Evolutionary conservation across 1,139 yeast species (phyloP).

Genomic region (Yamadazyma triangularis): DNA sequence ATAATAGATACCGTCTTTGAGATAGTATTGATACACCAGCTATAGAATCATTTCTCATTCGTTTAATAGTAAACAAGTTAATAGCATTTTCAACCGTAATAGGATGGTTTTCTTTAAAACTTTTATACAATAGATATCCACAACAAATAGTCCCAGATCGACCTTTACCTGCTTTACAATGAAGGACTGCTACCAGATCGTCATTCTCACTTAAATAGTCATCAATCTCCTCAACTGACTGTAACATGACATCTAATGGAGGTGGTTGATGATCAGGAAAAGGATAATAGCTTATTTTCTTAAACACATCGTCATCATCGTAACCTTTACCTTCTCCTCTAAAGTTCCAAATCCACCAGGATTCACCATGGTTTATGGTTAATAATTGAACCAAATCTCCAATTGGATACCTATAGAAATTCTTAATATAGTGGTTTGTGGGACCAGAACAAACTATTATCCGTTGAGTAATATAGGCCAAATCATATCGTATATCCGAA

Average conservation of each 20-base stretch:
- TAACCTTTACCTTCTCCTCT: slow-evolving; percentile 58
- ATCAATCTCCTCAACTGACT: slow-evolving; percentile 43
- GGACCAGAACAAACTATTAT: slow-evolving; percentile 77
- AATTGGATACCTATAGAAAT: slow-evolving; percentile 54
- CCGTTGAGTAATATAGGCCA: slow-evolving; percentile 59
- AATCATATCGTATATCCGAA: slow-evolving; percentile 35
- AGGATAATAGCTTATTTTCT: slow-evolving; percentile 38
- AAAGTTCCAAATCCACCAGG: slow-evolving; percentile 76
- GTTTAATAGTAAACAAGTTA: slow-evolving; percentile 44
- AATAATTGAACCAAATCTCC: slow-evolving; percentile 49
- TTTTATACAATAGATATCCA: slow-evolving; percentile 59
- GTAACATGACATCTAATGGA: slow-evolving; percentile 47
- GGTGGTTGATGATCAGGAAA: slow-evolving; percentile 83
- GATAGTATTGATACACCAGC: slow-evolving; percentile 69
- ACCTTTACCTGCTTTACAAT: slow-evolving; percentile 92
- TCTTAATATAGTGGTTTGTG: slow-evolving; percentile 37
- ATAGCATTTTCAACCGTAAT: slow-evolving; percentile 44
- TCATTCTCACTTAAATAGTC: slow-evolving; percentile 26
- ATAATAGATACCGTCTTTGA: slow-evolving; percentile 63
- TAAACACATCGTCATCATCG: slow-evolving; percentile 31
- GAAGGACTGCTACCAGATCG: slow-evolving; percentile 61
- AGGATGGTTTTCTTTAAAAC: slow-evolving; percentile 11
- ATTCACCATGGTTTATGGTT: slow-evolving; percentile 40
- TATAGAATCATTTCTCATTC: slow-evolving; percentile 59
- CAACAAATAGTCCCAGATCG: slow-evolving; percentile 77